A percentile compares a stretch with the other conserved stretches of the same genome.
Evolutionary conservation across 192 early-diverging fungal genomes (phyloP).

Genomic region (Ramicandelaber brevisporus): DNA sequence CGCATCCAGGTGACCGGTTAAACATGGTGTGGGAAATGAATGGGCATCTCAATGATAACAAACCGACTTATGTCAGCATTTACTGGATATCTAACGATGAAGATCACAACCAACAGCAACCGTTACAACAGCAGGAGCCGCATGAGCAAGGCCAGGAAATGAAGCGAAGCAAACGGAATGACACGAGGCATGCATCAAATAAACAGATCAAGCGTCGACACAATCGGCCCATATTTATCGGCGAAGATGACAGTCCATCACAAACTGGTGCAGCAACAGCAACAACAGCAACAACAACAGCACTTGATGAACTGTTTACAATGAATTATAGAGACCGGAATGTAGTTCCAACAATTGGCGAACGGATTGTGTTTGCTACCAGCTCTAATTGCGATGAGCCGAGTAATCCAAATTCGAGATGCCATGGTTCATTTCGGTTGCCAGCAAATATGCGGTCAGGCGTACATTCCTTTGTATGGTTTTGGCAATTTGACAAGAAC

Average conservation of each 20-base stretch:
- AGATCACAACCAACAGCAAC: too few species aligned
- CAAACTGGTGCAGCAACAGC: too few species aligned
- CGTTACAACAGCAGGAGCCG: too few species aligned
- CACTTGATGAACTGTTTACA: too few species aligned
- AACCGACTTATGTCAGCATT: slow-evolving; percentile 7
- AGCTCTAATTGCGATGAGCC: slow-evolving; percentile 14
- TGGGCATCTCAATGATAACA: slow-evolving; percentile 20
- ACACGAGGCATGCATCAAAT: too few species aligned
- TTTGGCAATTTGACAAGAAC: slow-evolving; percentile 34
- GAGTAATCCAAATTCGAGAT: slow-evolving; percentile 15
- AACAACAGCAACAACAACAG: too few species aligned
- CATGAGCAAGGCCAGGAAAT: too few species aligned
- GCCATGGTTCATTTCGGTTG: slow-evolving; percentile 20
- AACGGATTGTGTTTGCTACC: slow-evolving; percentile 18
- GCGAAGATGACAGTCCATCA: too few species aligned
- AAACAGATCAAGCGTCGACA: too few species aligned
- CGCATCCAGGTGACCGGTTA: slow-evolving; percentile 19
- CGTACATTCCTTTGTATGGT: slow-evolving; percentile 23
- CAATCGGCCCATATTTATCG: too few species aligned
- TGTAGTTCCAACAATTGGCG: slow-evolving; percentile 10
- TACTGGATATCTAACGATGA: too few species aligned
- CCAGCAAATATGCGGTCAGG: slow-evolving; percentile 18
- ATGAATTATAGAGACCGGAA: slow-evolving; percentile 7
- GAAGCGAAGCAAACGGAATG: too few species aligned
- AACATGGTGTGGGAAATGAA: slow-evolving; percentile 25